phyloP scores from a whole-genome alignment of 441 rosid genomes.

The Adansonia grandidieri region DNA sequence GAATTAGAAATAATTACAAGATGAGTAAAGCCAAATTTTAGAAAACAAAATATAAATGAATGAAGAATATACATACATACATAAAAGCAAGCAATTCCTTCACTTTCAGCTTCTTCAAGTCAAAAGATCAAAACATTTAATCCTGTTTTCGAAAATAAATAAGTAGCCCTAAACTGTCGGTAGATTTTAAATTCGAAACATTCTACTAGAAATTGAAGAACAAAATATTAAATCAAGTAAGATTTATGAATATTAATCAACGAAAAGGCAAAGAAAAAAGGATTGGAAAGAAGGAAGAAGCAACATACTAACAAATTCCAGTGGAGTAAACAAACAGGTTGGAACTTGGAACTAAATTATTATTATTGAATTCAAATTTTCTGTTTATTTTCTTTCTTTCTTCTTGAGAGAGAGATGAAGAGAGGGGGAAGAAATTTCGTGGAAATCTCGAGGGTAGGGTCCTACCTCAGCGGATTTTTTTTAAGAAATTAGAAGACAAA shows the following conservation, averaged over 20 bases:
- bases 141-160: not conserved
- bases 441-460: constrained; percentile 26
- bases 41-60: not conserved
- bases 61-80: not conserved
- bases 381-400: not conserved
- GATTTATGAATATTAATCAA: not conserved
- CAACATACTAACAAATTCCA: constrained; percentile 14
- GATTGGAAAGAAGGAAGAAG: not conserved
- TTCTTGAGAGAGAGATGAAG: not conserved
- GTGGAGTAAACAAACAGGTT: not conserved
- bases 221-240: not conserved
- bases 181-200: not conserved
- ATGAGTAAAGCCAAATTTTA: not conserved
- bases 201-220: not conserved
- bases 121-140: not conserved
- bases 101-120: not conserved
- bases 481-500: not conserved
- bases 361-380: not conserved
- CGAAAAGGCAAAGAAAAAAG: not conserved
- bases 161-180: not conserved
- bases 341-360: not conserved
- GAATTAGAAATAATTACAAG: not conserved
- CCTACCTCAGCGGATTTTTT: not conserved
- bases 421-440: constrained; percentile 35
- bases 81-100: constrained; percentile 2